phyloP scores from a whole-genome alignment of 768 basidiomycete genomes.

The Ramaria rubella region DNA sequence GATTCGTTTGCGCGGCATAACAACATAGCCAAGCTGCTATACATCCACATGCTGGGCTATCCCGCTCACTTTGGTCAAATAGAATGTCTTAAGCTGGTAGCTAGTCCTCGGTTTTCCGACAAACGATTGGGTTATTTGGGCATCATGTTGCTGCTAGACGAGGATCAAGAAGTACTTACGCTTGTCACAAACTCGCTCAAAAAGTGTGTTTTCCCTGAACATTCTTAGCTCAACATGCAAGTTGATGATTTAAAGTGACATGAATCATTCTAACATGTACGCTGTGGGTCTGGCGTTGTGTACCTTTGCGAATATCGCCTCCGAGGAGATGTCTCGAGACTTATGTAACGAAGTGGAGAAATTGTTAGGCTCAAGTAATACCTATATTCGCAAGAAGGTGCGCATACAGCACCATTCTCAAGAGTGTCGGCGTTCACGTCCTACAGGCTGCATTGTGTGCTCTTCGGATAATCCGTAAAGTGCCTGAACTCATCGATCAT shows the following conservation, averaged over 20 bases:
- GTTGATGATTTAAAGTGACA: conserved; percentile 57
- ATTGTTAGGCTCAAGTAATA: conserved; percentile 92
- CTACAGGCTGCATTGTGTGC: conserved; percentile 90
- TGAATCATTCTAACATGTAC: conserved; percentile 99
- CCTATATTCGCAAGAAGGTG: conserved; percentile 99
- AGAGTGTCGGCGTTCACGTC: background rate
- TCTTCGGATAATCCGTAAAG: conserved; percentile 87
- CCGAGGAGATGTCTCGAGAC: conserved; percentile 99
- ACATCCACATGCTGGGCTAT: conserved; percentile 98
- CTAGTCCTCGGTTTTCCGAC: conserved; percentile 91
- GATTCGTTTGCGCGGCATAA: conserved; percentile 93
- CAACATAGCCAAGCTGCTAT: conserved; percentile 95
- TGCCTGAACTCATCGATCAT: conserved; percentile 92
- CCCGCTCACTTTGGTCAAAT: conserved; percentile 99
- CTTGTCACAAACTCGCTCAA: conserved; percentile 97
- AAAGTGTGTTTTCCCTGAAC: conserved; percentile 53
- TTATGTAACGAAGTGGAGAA: conserved; percentile 97
- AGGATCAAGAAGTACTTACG: conserved; percentile 95
- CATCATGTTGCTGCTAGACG: conserved; percentile 95
- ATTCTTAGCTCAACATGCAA: conserved; percentile 1
- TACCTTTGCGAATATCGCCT: conserved; percentile 98
- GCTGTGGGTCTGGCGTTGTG: conserved; percentile 94
- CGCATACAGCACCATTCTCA: conserved; percentile 15
- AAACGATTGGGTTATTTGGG: conserved; percentile 95
- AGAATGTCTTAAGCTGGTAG: conserved; percentile 91